These are phyloP conservation scores for Trametopsis cervina DNA, from an alignment of 768 basidiomycete species.

Conservation along the genomic window DNA sequence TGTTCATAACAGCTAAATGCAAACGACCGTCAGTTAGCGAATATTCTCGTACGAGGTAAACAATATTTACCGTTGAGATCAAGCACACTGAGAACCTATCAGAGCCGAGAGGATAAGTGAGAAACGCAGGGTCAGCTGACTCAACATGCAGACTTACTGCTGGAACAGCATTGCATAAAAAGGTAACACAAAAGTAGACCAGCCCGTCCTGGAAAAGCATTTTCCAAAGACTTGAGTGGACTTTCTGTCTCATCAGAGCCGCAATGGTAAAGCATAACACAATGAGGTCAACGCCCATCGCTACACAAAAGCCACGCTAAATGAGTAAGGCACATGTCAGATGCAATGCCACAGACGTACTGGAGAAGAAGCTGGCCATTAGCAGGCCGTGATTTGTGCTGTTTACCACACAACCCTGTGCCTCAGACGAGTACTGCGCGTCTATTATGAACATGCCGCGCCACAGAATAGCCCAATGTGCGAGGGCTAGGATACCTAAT, in stretches of 20 bases:
- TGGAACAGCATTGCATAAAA: constrained; percentile 58
- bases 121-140: not conserved
- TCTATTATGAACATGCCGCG: constrained; percentile 65
- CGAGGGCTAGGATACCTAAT: constrained; percentile 48
- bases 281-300: constrained; percentile 63
- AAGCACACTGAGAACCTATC: constrained; percentile 48
- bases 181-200: constrained; percentile 61
- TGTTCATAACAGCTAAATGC: constrained; percentile 48
- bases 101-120: not conserved
- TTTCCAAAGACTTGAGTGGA: constrained; percentile 56
- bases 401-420: constrained; percentile 40
- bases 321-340: not conserved
- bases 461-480: constrained; percentile 61
- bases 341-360: no score
- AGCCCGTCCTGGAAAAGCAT: constrained; percentile 70
- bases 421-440: constrained; percentile 42
- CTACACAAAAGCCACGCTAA: constrained; percentile 26
- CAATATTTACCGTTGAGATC: constrained; percentile 43
- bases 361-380: constrained; percentile 64
- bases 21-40: constrained; percentile 3
- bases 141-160: constrained; percentile 37
- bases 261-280: constrained; percentile 51
- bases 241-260: constrained; percentile 43
- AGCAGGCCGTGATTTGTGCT: constrained; percentile 50
- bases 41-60: constrained; percentile 1